Evolutionary conservation across 352 stramenopile species (phyloP).

Genomic region (Phytopythium ostracodes): DNA sequence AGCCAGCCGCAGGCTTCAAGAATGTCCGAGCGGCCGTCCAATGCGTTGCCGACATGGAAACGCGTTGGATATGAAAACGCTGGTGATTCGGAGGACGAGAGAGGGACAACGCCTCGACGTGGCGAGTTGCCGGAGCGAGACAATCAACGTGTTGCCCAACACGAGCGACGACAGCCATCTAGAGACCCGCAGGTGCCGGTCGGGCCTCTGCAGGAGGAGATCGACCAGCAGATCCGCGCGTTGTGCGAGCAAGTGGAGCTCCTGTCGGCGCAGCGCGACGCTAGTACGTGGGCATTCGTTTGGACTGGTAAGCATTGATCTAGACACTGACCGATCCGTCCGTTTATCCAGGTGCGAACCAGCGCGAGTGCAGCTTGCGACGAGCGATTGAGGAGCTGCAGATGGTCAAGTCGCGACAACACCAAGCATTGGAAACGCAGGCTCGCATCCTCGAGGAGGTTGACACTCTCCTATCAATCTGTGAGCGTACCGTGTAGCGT

Average conservation of each 20-base stretch:
- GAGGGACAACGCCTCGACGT: neutral
- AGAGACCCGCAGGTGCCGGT: neutral
- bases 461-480: neutral
- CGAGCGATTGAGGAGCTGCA: constrained; percentile 54
- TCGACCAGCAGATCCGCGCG: constrained; percentile 42
- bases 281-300: too few relatives aligned
- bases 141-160: neutral
- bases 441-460: constrained; percentile 50
- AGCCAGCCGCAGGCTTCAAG: constrained; percentile 18
- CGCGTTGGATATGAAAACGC: neutral
- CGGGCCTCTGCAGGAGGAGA: constrained; percentile 24
- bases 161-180: neutral
- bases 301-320: too few relatives aligned
- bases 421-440: constrained; percentile 39
- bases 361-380: constrained; percentile 40
- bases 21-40: neutral
- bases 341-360: constrained; percentile 24
- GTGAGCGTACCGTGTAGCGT: neutral
- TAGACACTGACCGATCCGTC: neutral
- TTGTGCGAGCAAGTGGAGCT: constrained; percentile 47
- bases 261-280: constrained; percentile 34
- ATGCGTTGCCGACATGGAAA: neutral
- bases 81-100: neutral
- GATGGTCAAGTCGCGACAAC: constrained; percentile 49
- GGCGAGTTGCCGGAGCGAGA: neutral